phyloP scores from a whole-genome alignment of 2,329 filamentous ascomycete species.

The Alternaria tenuissima region DNA sequence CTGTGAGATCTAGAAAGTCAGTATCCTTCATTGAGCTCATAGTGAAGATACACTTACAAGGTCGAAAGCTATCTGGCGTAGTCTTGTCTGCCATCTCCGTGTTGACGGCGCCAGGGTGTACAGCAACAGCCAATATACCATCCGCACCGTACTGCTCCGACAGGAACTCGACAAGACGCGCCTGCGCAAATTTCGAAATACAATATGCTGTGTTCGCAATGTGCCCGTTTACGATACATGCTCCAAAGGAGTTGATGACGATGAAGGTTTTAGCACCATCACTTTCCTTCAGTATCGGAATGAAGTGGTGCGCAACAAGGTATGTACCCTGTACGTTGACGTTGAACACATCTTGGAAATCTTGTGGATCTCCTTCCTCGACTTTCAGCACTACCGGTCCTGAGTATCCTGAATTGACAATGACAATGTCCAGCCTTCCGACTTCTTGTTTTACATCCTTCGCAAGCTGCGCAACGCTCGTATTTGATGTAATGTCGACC shows the following conservation, averaged over 20 bases:
- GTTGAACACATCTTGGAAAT: constrained; percentile 48
- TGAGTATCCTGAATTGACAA: constrained; percentile 51
- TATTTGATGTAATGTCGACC: constrained; percentile 43
- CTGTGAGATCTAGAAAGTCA: constrained; percentile 32
- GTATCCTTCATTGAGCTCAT: not conserved
- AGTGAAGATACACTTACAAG: constrained; percentile 26
- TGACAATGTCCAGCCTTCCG: constrained; percentile 47
- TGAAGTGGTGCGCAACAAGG: constrained; percentile 47
- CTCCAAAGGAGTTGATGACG: constrained; percentile 41
- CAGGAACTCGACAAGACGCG: constrained; percentile 36
- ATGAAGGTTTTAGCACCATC: constrained; percentile 35
- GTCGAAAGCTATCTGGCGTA: constrained; percentile 36
- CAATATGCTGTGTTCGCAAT: constrained; percentile 51
- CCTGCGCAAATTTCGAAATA: constrained; percentile 42
- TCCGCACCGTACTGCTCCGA: constrained; percentile 34
- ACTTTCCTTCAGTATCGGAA: constrained; percentile 36
- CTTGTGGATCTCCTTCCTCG: constrained; percentile 41
- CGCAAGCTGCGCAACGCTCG: constrained; percentile 36
- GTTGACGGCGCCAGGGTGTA: constrained; percentile 44
- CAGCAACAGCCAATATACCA: constrained; percentile 33
- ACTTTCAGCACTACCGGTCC: constrained; percentile 47
- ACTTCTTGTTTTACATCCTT: constrained; percentile 29
- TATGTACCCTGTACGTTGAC: constrained; percentile 52
- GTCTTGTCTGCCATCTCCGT: constrained; percentile 39
- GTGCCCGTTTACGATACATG: constrained; percentile 48